phyloP scores from a whole-genome alignment of 2,329 filamentous ascomycete genomes.

The Clarireedia hainanense region DNA sequence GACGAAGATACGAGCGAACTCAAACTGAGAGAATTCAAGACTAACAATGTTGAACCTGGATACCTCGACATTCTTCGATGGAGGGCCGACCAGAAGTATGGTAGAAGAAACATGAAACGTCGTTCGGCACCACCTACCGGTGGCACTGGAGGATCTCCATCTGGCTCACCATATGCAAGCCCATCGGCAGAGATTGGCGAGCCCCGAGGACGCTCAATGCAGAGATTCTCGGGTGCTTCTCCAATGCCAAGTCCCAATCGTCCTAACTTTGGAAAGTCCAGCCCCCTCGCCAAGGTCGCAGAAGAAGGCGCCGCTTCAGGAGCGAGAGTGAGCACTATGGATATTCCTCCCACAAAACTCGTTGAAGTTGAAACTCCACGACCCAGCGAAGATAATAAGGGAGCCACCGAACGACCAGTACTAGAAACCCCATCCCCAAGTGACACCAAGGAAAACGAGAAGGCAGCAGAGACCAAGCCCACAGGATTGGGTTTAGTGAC shows the following conservation, averaged over 20 bases:
- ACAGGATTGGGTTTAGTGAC: constrained; percentile 18
- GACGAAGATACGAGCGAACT: constrained; percentile 89
- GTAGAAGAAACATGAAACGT: constrained; percentile 46
- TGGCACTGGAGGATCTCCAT: constrained; percentile 32
- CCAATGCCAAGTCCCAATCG: constrained; percentile 57
- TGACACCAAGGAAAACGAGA: constrained; percentile 27
- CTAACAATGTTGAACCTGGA: constrained; percentile 77
- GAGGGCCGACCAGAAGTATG: constrained; percentile 93
- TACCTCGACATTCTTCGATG: constrained; percentile 95
- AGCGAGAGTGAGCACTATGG: constrained; percentile 21
- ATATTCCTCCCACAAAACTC: constrained; percentile 23
- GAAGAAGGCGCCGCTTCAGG: constrained; percentile 46
- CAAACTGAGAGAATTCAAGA: constrained; percentile 87
- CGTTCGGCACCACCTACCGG: constrained; percentile 38
- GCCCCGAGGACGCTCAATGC: constrained; percentile 62
- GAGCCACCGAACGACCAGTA: constrained; percentile 22
- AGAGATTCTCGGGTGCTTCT: constrained; percentile 58
- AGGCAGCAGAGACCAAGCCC: constrained; percentile 12
- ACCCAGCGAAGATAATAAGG: constrained; percentile 25
- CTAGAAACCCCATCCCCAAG: constrained; percentile 21
- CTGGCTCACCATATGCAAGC: constrained; percentile 56
- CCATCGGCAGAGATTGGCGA: constrained; percentile 53
- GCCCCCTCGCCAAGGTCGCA: constrained; percentile 65
- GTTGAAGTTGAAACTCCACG: constrained; percentile 30
- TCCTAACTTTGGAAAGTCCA: constrained; percentile 58